Evolutionary conservation across 208 protist genomes (phyloP), one percentile per base, ranked within the genome.

Genomic region (Trypanosoma cruzi): DNA sequence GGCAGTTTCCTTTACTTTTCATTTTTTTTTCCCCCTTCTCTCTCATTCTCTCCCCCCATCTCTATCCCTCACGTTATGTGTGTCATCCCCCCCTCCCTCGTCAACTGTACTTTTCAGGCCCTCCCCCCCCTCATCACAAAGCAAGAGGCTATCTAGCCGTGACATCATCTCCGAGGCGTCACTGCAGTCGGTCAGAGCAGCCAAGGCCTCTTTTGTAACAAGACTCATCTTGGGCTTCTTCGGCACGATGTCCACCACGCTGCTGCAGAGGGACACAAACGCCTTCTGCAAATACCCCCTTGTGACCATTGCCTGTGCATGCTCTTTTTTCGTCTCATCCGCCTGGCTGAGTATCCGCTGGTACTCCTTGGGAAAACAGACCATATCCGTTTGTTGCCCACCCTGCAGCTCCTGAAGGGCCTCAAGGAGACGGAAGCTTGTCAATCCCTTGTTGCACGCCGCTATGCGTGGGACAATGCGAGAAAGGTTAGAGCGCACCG

Each of bases 341-440:
- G 80, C 71, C 11, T 53, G 48, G n/a, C 64, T 55, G 60, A 95
- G 64, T 46, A 93, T 22, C 55, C 80, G 66, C 44, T 76, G 61
- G 50, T 86, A 66, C 24, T 80, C 60, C 26, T 72, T 63, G 8
- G 82, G 82, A 31, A 94, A 73, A 40, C 80, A 84, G 50, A 24
- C 48, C 22, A 84, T 63, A 62, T 90, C 79, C 7, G 29, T 68
- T 22, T 60, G 24, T 52, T 92, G 79, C 3, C 64, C 66, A 24
- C 74, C 73, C 56, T 92, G 85, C 57, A 94, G 62, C 70, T 92
- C 86, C 14, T 75, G 82, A 36, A 95, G 73, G 2, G 82, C 90
- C 20, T 86, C 77, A 26, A 95, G 73, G 20, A 93, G 75, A 61
- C 72, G 62, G 31, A 68, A 59, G 10, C 77, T 68, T 26, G 63